These are phyloP conservation scores for Schizochytrium sp. DNA, from an alignment of 108 stramenopile genomes.

Conservation along the genomic window DNA sequence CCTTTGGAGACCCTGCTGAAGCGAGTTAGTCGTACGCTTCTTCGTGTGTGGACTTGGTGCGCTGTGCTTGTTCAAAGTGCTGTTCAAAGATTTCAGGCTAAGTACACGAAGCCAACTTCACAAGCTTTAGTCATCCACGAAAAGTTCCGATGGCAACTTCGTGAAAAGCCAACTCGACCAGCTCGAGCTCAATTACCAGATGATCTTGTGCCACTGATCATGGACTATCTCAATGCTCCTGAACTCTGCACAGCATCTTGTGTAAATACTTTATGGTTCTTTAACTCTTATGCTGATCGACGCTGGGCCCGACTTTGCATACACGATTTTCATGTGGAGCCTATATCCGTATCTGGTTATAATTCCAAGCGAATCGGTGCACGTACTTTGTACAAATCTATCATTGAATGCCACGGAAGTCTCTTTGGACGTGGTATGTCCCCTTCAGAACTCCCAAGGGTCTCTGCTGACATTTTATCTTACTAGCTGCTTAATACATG, in stretches of 20 bases:
- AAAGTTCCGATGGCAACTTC: neutral
- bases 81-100: no score
- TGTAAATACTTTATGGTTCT: slow-evolving; percentile 6
- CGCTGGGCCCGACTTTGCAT: slow-evolving; percentile 29
- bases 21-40: no score
- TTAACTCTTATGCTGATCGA: neutral
- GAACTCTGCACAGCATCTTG: neutral
- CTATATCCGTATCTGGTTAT: neutral
- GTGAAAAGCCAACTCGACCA: neutral
- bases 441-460: neutral
- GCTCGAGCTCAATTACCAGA: neutral
- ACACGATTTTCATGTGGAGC: neutral
- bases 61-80: no score
- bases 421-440: neutral
- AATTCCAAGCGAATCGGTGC: neutral
- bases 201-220: neutral
- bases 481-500: no score
- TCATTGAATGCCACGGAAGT: neutral
- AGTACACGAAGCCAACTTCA: neutral
- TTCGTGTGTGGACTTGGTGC: no score
- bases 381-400: slow-evolving; percentile 26
- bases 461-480: neutral
- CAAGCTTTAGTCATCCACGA: neutral
- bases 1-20: no score
- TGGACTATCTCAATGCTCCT: neutral